A percentile compares a stretch with the other conserved stretches of the same genome.
Conservation (phyloP, 1,284 basidiomycete species). For the Heterobasidion annosum region DNA sequence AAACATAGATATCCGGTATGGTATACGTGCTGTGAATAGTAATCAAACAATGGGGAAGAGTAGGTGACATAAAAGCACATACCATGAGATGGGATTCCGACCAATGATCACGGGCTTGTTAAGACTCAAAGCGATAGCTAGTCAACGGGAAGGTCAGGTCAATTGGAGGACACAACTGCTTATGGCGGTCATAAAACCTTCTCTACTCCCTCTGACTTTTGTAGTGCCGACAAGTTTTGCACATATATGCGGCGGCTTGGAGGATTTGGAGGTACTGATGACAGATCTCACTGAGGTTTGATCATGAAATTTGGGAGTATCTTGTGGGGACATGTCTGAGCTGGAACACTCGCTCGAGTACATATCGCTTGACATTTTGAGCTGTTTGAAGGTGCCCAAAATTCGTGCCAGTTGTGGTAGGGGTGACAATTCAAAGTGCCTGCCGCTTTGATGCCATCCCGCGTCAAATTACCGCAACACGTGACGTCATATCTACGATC, state of each 20-base stretch:
- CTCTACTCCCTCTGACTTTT: conserved; percentile 37
- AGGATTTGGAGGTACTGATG: no score
- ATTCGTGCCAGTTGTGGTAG: not conserved
- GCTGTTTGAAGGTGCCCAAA: not conserved
- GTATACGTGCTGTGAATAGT: conserved; percentile 33
- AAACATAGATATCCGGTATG: conserved; percentile 43
- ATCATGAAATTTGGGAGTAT: no score
- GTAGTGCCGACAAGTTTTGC: conserved; percentile 57
- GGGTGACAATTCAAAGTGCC: not conserved
- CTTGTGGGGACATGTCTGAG: no score
- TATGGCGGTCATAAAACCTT: conserved; percentile 31
- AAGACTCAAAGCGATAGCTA: conserved; percentile 36
- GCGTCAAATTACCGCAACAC: no score
- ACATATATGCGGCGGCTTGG: conserved; percentile 35
- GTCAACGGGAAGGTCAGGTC: not conserved
- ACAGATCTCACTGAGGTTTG: no score
- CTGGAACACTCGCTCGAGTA: not conserved
- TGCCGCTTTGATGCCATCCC: no score
- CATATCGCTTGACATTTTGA: not conserved
- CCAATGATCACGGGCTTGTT: conserved; percentile 60
- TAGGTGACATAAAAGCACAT: not conserved
- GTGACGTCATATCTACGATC: no score
- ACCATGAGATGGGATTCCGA: conserved; percentile 36
- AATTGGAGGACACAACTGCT: not conserved
- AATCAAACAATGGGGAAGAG: not conserved